phyloP scores from a whole-genome alignment of 1,284 basidiomycete genomes.

The Boletus smithii region DNA sequence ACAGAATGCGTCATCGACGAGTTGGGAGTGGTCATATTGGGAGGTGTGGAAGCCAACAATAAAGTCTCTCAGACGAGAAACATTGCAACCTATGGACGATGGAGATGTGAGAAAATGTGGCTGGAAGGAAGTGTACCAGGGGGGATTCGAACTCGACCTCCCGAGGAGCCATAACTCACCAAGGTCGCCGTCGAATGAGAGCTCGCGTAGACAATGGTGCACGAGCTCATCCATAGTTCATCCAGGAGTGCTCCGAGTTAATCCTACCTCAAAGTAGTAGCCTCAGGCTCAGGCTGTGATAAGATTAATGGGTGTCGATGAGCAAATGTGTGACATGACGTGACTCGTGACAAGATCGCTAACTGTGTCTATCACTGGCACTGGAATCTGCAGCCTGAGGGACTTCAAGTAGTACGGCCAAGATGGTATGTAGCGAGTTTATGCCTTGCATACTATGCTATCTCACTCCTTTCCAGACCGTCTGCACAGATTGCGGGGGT shows the following conservation, averaged over 20 bases:
- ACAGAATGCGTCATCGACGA: slow-evolving; percentile 71
- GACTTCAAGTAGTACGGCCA: too few species aligned
- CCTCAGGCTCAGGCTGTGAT: too few species aligned
- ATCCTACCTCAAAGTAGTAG: too few species aligned
- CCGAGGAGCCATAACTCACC: slow-evolving; percentile 47
- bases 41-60: slow-evolving; percentile 60
- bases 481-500: slow-evolving; percentile 71
- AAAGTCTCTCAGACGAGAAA: slow-evolving; percentile 66
- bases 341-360: slow-evolving; percentile 18
- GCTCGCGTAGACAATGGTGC: slow-evolving; percentile 69
- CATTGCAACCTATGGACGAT: slow-evolving; percentile 56
- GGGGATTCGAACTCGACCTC: slow-evolving; percentile 45
- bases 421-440: slow-evolving; percentile 21
- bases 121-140: slow-evolving; percentile 19
- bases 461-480: slow-evolving; percentile 33
- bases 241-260: too few species aligned
- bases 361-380: background rate
- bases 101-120: slow-evolving; percentile 20
- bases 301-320: slow-evolving; percentile 11
- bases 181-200: slow-evolving; percentile 80
- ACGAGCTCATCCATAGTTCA: slow-evolving; percentile 68
- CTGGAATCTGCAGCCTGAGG: too few species aligned
- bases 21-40: slow-evolving; percentile 44
- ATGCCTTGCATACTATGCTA: background rate
- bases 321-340: slow-evolving; percentile 15